These are phyloP conservation scores for Sphagnum magellanicum DNA, from an alignment of 228 moss, liverwort and hornwort genomes.

Conservation along the genomic window DNA sequence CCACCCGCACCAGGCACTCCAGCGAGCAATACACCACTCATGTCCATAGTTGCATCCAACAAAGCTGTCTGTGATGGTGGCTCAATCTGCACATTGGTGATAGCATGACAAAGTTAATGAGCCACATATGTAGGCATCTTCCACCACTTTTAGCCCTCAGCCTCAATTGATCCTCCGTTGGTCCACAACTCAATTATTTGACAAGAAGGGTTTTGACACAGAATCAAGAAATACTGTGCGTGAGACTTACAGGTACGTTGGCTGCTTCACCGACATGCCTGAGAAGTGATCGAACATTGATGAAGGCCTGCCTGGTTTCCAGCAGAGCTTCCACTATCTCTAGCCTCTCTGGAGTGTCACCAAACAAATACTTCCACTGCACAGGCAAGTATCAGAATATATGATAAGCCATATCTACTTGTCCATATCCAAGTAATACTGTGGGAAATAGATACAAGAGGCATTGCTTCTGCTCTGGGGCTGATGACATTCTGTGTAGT, in stretches of 20 bases:
- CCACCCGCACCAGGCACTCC: constrained; percentile 99
- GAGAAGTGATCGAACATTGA: constrained; percentile 65
- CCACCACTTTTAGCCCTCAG: no score
- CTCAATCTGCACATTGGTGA: constrained; percentile 61
- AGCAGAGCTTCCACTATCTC: constrained; percentile 61
- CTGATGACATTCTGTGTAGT: no score
- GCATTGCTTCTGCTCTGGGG: no score
- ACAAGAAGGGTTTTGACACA: not conserved
- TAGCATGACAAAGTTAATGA: not conserved
- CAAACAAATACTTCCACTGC: constrained; percentile 62
- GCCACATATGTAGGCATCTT: no score
- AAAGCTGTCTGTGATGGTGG: constrained; percentile 75
- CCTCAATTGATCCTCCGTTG: not conserved
- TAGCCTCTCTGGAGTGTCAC: constrained; percentile 28
- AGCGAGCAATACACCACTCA: constrained; percentile 74
- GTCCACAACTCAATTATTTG: not conserved
- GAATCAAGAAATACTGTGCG: no score
- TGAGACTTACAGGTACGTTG: constrained; percentile 73
- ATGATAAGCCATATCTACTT: not conserved
- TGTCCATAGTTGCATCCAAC: constrained; percentile 69
- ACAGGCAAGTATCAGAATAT: not conserved
- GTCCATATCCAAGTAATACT: not conserved
- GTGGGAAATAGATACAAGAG: not conserved
- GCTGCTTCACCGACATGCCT: constrained; percentile 73
- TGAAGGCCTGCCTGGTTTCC: constrained; percentile 71